Evolutionary conservation across 768 basidiomycete genomes (phyloP), one percentile per base, ranked within the genome.

Genomic region (Termitomyces sp.): DNA sequence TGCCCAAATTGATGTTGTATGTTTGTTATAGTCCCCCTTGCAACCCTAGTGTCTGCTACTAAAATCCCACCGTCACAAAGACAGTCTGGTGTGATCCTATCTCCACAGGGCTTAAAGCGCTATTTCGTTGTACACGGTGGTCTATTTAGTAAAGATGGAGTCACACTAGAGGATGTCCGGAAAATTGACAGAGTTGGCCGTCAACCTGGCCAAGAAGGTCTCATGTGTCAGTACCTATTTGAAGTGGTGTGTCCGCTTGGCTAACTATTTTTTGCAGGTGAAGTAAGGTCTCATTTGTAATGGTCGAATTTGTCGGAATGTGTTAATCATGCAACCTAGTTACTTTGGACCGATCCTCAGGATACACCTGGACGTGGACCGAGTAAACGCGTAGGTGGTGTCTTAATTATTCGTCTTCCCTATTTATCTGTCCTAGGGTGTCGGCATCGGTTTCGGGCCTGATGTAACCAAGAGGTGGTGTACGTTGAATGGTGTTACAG

Each of bases 331-430:
- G 14, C 29, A 20, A 46, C 67, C 20, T 70, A 96, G 90, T 75
- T 95, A 34, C 82, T 98, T 15, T 98, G 96, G 96, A 96, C 95
- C 4, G 96, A 98, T 75, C 96, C 97, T 25, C 97, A 98, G 73
- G 88, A 89, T 46, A 68, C 77, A 45, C 86, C 86, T 11, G 97
- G 97, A 31, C 87, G 97, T 32, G 96, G 97, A 5, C 96, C 97
- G 12, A 96, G 93, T 71, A 98, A 98, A 81, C 87, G 97, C 42
- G 92, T 93, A 71, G 55, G 89, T 74, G 32, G 14, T 60, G 60
- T 14, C 48, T 50, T 37, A 62, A 48, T 36, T 51, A 45, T 51
- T 37, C 15, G 43, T 60, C 55, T 56, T 46, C 45, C 67, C 56
- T 50, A 62, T 64, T 56, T 15, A 66, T 68, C 54, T 62, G 17